Evolutionary conservation across 1,284 basidiomycete species (phyloP).

Genomic region (Cryptococcus maquisensis): DNA sequence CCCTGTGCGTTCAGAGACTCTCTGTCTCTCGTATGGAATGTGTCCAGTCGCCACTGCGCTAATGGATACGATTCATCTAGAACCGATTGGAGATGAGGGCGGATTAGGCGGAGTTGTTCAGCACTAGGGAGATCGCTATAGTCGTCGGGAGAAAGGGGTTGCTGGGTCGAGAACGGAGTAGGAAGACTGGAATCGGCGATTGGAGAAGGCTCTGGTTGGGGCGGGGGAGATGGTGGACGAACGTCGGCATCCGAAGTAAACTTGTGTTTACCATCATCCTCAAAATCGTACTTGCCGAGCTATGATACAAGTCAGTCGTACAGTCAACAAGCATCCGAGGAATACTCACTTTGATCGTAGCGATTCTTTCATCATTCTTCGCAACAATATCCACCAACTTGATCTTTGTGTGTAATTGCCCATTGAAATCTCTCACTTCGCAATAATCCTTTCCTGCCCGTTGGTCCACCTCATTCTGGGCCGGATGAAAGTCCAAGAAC

Average conservation of each 20-base stretch:
- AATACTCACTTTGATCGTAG: constrained; percentile 22
- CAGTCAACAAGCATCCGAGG: not conserved
- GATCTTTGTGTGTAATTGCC: constrained; percentile 4
- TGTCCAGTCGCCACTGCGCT: constrained; percentile 29
- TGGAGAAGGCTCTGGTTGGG: constrained; percentile 3
- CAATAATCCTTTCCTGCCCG: constrained; percentile 15
- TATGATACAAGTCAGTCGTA: not conserved
- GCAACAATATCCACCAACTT: constrained; percentile 16
- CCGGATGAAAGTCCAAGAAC: constrained; percentile 13
- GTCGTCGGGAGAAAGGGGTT: not conserved
- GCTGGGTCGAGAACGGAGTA: not conserved
- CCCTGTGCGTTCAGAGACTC: constrained; percentile 2
- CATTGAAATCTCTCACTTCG: constrained; percentile 10
- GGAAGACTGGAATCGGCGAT: not conserved
- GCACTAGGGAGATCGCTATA: constrained; percentile 12
- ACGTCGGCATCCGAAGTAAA: constrained; percentile 11
- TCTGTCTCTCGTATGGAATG: constrained; percentile 16
- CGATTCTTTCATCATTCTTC: constrained; percentile 20
- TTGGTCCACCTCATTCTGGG: constrained; percentile 7
- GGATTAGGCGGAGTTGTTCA: constrained; percentile 21
- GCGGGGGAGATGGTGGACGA: constrained; percentile 12
- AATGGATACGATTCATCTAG: constrained; percentile 28
- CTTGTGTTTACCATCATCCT: not conserved
- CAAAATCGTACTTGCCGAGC: constrained; percentile 14
- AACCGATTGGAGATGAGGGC: constrained; percentile 20